Evolutionary conservation across 1,284 basidiomycete species (phyloP), one percentile per base, ranked within the genome.

Genomic region (Pseudozyma sp.): DNA sequence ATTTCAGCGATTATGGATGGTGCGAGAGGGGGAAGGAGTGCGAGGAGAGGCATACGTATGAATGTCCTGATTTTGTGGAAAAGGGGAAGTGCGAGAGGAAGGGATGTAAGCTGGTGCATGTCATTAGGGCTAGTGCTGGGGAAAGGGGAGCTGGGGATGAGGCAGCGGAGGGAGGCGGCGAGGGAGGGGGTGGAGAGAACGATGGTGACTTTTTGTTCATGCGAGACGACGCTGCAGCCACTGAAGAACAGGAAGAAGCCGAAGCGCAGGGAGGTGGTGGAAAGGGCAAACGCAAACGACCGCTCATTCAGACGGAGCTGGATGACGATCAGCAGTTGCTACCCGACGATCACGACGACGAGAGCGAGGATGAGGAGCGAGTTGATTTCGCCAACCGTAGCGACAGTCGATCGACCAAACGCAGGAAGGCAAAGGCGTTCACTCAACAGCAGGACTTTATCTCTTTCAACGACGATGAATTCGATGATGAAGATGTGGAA

Each of bases 41-140:
- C 50, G 43, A 52, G 12, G 18, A 68, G 54, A 62, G 82, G 21
- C 83, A 85, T 52, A 79, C 83, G 36, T 82, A 75, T 48, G 83
- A 84, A 31, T 83, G 81, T 53, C 80, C 81, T 2, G 81, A 82
- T 43, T 84, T 82, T 55, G 70, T 77, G 13, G 76, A 77, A 31
- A 67, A 63, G 19, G 82, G 83, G 11, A 69, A 56, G 40, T 84
- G 82, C 58, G 45, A 62, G 2, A 59, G 65, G 14, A 69, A 69
- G 16, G 67, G 64, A 0, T 84, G 83, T 45, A 70, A 77, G 47
- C 52, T 83, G 31, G 69, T 77, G 10, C 83, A 84, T 43, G 63
- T 82, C 44, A 58, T 80, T 12, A 59, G 79, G 3, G 74, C 71
- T 8, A 59, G 19, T 34, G 48, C 31, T 25, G 25, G 39, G 11